These are phyloP conservation scores for Dorcoceras hygrometricum DNA, from an alignment of 257 asterid genomes.

Conservation along the genomic window DNA sequence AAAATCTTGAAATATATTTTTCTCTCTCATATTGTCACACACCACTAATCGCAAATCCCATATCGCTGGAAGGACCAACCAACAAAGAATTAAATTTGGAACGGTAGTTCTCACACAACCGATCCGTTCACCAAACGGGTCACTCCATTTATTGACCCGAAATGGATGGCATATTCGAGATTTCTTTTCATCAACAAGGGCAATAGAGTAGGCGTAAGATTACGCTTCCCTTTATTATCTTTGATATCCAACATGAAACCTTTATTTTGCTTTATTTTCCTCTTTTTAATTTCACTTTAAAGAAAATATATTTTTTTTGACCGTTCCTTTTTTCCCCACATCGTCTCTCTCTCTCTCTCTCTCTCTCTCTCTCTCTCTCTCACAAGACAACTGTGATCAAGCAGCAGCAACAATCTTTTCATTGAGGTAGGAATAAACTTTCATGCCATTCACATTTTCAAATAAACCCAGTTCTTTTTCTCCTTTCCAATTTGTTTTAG, in stretches of 20 bases:
- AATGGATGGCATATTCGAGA: not conserved
- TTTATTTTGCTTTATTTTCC: slow-evolving; percentile 15
- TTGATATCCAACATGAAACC: slow-evolving; percentile 2
- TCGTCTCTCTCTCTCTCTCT: slow-evolving; percentile 5
- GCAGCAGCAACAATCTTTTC: slow-evolving; percentile 31
- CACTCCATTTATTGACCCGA: not conserved
- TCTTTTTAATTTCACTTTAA: slow-evolving; percentile 30
- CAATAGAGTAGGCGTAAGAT: not conserved
- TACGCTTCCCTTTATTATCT: not conserved
- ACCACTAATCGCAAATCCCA: too few species aligned
- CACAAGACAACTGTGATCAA: slow-evolving; percentile 26
- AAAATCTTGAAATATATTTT: too few species aligned
- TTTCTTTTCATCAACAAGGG: not conserved
- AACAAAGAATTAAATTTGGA: too few species aligned
- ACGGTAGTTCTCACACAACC: not conserved
- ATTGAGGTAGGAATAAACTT: slow-evolving; percentile 36
- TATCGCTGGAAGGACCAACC: too few species aligned
- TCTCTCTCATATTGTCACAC: too few species aligned
- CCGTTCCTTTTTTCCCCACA: slow-evolving; percentile 44
- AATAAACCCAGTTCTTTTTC: not conserved
- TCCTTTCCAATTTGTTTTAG: slow-evolving; percentile 18
- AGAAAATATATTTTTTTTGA: slow-evolving; percentile 31
- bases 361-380: slow-evolving; percentile 11
- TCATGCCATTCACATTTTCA: slow-evolving; percentile 36
- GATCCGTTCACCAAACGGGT: not conserved